phyloP scores from a whole-genome alignment of 2,329 filamentous ascomycete species.

The Neocatenulostroma microsporum region DNA sequence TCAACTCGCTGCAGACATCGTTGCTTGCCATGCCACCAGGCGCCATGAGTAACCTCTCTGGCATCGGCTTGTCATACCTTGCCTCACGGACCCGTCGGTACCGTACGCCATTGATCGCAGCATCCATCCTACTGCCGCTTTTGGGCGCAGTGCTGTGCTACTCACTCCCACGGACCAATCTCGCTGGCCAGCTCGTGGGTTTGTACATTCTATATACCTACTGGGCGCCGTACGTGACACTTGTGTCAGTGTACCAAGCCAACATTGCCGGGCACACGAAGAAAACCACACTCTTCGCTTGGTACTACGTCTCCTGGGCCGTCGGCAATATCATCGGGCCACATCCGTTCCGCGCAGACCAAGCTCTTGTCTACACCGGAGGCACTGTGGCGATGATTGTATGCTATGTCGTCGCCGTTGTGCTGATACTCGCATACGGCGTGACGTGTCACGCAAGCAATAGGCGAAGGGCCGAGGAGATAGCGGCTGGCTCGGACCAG shows the following conservation, averaged over 20 bases:
- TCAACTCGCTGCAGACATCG: constrained; percentile 50
- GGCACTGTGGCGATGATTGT: background rate
- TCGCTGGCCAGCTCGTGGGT: constrained; percentile 43
- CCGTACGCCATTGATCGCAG: constrained; percentile 49
- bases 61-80: constrained; percentile 51
- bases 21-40: constrained; percentile 64
- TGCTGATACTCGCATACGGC: background rate
- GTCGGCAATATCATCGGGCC: constrained; percentile 23
- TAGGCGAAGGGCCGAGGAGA: background rate
- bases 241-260: constrained; percentile 50
- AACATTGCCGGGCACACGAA: constrained; percentile 62
- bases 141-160: constrained; percentile 52
- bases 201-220: constrained; percentile 40
- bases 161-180: constrained; percentile 37
- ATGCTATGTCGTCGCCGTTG: background rate
- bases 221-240: constrained; percentile 4
- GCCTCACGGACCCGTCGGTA: constrained; percentile 48
- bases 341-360: background rate
- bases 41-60: constrained; percentile 46
- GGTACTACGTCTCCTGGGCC: background rate
- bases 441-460: background rate
- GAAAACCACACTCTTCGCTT: constrained; percentile 34
- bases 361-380: background rate
- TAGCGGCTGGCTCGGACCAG: background rate
- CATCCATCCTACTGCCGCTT: constrained; percentile 51